Evolutionary conservation across 176 grass and related monocot genomes (phyloP), one percentile per base, ranked within the genome.

Genomic region (Triticum urartu): DNA sequence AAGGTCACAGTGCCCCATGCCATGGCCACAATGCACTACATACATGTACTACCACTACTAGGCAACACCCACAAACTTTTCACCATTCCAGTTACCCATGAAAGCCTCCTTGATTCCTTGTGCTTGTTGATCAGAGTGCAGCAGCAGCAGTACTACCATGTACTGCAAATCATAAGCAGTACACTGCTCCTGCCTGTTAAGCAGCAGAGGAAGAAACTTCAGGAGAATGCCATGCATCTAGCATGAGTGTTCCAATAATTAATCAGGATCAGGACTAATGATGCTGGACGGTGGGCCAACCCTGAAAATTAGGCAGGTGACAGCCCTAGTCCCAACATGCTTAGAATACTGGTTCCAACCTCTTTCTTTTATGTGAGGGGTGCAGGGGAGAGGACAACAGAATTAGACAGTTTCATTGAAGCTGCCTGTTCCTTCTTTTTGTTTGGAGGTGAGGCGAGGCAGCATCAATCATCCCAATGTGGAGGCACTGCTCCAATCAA

Each of bases 41-140:
- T 54, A 54, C 50, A 54, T 54, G 50, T 54, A 54, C 15, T 0
- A 50, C 13, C 48, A 75, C 22, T 58, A 56, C 47, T 56, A 77
- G 84, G 80, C 85, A 91, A 88, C 84, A 92, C 68, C 80, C 87
- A 89, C 79, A 74, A 87, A 66, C 60, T 90, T 91, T 86, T 87
- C 42, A 83, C 26, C 58, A 81, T 85, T 93, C 79, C 86, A 75
- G 77, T 50, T 65, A 72, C 90, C 89, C 85, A 83, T 83, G 90
- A 73, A 62, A 90, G 77, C 70, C 30, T 54, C 61, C 5, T 58
- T 68, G 77, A 71, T 89, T 89, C 77, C 71, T 81, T 78, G 48
- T 81, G 71, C 83, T 78, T 84, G 85, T 75, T 84, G 82, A 77
- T 90, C 73, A 45, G 34, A 61, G 43, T 45, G 52, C 36, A 28